Evolutionary conservation across 352 stramenopile species (phyloP).

Genomic region (Phytopythium litorale): DNA sequence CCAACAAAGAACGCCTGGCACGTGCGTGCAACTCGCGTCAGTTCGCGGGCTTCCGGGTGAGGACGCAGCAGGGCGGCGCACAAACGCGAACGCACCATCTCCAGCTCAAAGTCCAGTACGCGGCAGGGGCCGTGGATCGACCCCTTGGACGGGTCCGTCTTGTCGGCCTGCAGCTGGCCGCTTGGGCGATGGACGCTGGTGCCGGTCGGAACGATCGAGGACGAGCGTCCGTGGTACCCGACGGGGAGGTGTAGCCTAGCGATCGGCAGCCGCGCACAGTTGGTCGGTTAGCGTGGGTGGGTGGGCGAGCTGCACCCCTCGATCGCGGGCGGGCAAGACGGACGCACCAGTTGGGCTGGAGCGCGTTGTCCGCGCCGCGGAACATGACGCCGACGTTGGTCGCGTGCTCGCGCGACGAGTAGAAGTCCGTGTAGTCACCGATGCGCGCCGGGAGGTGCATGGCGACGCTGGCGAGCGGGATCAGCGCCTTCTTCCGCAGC

Average conservation of each 20-base stretch:
- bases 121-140: constrained; percentile 88
- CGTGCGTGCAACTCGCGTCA: no score
- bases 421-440: constrained; percentile 98
- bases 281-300: neutral
- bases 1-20: constrained; percentile 92
- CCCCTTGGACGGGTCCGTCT: constrained; percentile 88
- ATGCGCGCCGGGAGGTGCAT: constrained; percentile 94
- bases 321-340: no score
- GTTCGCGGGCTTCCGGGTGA: no score
- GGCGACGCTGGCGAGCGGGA: constrained; percentile 65
- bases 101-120: constrained; percentile 96
- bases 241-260: constrained; percentile 92
- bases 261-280: neutral
- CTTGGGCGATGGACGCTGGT: constrained; percentile 80
- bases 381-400: constrained; percentile 96
- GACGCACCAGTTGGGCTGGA: constrained; percentile 95
- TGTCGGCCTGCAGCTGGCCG: constrained; percentile 92
- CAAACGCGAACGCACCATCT: constrained; percentile 58
- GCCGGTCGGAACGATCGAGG: constrained; percentile 88
- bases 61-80: no score
- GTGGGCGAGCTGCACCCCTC: no score
- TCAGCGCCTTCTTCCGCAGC: constrained; percentile 71
- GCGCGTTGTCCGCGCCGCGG: constrained; percentile 91
- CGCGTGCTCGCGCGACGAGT: constrained; percentile 94
- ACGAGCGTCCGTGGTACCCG: constrained; percentile 96